A percentile compares a stretch with the other conserved stretches of the same genome.
These are phyloP conservation scores for Rhododendron ferrugineum DNA, from an alignment of 148 eudicot species.

Conservation along the genomic window DNA sequence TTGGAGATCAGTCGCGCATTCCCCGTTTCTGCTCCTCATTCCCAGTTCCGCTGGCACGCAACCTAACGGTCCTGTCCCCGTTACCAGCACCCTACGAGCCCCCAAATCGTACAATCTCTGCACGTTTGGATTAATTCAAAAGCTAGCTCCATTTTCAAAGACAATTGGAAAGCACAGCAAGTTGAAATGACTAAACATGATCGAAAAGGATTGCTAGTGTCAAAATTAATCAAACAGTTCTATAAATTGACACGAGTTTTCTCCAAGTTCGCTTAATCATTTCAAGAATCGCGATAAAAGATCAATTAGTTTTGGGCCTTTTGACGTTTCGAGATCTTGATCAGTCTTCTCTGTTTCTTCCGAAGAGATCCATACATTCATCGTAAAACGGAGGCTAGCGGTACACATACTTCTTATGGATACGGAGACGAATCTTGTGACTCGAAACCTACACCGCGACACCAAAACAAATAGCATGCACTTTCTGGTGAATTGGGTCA, in stretches of 20 bases:
- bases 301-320: not conserved
- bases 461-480: not conserved
- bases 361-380: not conserved
- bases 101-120: constrained; percentile 43
- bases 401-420: too few species aligned
- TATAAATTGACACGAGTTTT: not conserved
- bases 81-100: constrained; percentile 39
- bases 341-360: not conserved
- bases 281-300: not conserved
- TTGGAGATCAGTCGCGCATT: constrained; percentile 29
- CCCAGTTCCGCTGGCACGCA: constrained; percentile 52
- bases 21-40: constrained; percentile 30
- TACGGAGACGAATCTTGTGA: not conserved
- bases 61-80: constrained; percentile 50
- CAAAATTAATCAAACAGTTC: not conserved
- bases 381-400: not conserved
- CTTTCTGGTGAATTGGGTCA: not conserved
- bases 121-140: not conserved
- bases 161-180: not conserved
- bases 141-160: not conserved
- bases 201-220: too few species aligned
- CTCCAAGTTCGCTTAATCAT: not conserved
- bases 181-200: not conserved
- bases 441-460: not conserved
- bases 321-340: not conserved